Conservation (phyloP, 805 yeast species). For the Deakozyma indianensis region DNA sequence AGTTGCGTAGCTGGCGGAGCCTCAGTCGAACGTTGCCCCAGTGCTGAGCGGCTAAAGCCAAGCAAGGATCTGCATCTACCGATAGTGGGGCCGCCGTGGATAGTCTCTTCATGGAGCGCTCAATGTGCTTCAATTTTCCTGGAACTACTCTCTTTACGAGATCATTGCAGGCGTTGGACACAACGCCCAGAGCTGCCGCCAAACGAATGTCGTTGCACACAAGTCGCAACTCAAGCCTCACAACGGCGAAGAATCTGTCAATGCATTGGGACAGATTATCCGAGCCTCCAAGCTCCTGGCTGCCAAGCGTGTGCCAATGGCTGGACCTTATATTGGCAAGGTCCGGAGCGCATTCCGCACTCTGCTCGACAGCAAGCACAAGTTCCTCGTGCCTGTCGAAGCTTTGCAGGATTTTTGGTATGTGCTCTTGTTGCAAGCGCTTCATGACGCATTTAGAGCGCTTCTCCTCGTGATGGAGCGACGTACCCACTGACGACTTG, state of each 20-base stretch:
- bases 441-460: too few relatives aligned
- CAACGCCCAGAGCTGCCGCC: neutral
- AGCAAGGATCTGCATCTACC: neutral
- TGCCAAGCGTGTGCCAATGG: too few relatives aligned
- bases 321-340: too few relatives aligned
- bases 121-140: neutral
- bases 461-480: too few relatives aligned
- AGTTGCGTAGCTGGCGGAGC: neutral
- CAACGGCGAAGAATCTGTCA: neutral
- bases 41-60: neutral
- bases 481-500: too few relatives aligned
- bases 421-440: too few relatives aligned
- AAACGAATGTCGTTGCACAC: neutral
- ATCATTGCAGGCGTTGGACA: neutral
- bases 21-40: neutral
- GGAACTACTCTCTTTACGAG: neutral
- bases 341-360: too few relatives aligned
- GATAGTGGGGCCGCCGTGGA: neutral
- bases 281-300: too few relatives aligned
- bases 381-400: too few relatives aligned
- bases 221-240: neutral
- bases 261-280: too few relatives aligned
- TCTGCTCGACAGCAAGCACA: too few relatives aligned
- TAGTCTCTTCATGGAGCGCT: neutral
- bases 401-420: too few relatives aligned